These are phyloP conservation scores for Termitomyces sp. DNA, from an alignment of 1,284 basidiomycete species.

Conservation along the genomic window DNA sequence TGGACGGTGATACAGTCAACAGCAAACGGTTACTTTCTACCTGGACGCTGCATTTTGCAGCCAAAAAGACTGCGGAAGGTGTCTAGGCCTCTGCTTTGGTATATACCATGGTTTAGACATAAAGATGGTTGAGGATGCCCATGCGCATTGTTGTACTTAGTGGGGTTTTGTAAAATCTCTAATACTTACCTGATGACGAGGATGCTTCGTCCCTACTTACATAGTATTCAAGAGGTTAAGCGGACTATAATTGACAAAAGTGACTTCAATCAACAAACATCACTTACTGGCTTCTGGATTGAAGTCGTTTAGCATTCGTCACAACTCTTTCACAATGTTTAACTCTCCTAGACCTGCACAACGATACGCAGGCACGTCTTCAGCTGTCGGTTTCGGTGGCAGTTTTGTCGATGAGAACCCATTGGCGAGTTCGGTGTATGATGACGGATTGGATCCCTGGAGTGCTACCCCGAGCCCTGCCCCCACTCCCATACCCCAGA, in stretches of 20 bases:
- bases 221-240: no score
- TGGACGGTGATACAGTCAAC: conserved; percentile 72
- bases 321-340: conserved; percentile 44
- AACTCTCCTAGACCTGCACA: conserved; percentile 70
- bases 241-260: background rate
- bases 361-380: conserved; percentile 53
- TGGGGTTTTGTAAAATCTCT: conserved; percentile 16
- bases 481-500: conserved; percentile 49
- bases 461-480: conserved; percentile 75
- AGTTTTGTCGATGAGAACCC: conserved; percentile 77
- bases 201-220: background rate
- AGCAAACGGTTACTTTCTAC: conserved; percentile 64
- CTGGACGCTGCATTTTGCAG: conserved; percentile 84
- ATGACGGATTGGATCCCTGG: conserved; percentile 86
- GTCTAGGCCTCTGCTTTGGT: conserved; percentile 13
- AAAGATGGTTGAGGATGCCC: conserved; percentile 1
- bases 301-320: background rate
- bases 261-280: conserved; percentile 6
- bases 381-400: conserved; percentile 51
- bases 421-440: conserved; percentile 69
- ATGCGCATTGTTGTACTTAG: conserved; percentile 7
- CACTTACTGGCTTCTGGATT: background rate
- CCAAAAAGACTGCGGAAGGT: conserved; percentile 50
- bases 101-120: background rate
- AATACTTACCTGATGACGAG: conserved; percentile 1